Conservation (phyloP, 352 stramenopile species). For the Aphanomyces cochlioides region DNA sequence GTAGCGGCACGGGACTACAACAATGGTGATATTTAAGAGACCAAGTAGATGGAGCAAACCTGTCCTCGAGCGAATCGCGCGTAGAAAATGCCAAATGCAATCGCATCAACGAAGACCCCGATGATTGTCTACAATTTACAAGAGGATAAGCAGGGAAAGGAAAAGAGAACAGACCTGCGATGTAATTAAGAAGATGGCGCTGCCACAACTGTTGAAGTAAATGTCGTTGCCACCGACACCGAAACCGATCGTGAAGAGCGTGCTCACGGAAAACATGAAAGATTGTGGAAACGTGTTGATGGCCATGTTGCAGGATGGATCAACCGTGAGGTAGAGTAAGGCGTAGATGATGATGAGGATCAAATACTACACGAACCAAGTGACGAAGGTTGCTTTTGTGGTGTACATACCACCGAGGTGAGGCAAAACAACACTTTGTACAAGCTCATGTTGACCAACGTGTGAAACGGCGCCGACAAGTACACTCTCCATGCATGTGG, state of each 20-base stretch:
- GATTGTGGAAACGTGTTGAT: slow-evolving; percentile 67
- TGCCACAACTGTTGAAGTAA: slow-evolving; percentile 90
- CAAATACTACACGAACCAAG: slow-evolving; percentile 50
- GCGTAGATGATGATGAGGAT: slow-evolving; percentile 60
- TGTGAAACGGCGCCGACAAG: slow-evolving; percentile 79
- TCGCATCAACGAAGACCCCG: slow-evolving; percentile 88
- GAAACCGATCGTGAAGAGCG: slow-evolving; percentile 79
- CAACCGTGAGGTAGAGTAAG: slow-evolving; percentile 69
- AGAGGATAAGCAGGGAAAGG: background rate
- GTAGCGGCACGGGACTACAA: slow-evolving; percentile 77
- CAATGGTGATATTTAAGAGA: background rate
- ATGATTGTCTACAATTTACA: slow-evolving; percentile 73
- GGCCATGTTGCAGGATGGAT: slow-evolving; percentile 55
- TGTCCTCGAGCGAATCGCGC: slow-evolving; percentile 89
- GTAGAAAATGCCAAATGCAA: slow-evolving; percentile 94
- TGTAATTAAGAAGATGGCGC: slow-evolving; percentile 91
- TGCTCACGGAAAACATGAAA: slow-evolving; percentile 78
- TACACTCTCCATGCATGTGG: slow-evolving; percentile 81
- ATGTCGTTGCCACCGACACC: slow-evolving; percentile 71
- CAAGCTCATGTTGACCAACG: slow-evolving; percentile 73
- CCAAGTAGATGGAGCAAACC: slow-evolving; percentile 31
- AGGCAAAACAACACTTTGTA: slow-evolving; percentile 65
- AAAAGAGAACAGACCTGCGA: slow-evolving; percentile 28
- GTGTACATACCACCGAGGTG: slow-evolving; percentile 37
- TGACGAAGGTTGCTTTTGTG: background rate